These are phyloP conservation scores for Colletotrichum camelliae DNA, from an alignment of 2,329 filamentous ascomycete species.

Conservation along the genomic window DNA sequence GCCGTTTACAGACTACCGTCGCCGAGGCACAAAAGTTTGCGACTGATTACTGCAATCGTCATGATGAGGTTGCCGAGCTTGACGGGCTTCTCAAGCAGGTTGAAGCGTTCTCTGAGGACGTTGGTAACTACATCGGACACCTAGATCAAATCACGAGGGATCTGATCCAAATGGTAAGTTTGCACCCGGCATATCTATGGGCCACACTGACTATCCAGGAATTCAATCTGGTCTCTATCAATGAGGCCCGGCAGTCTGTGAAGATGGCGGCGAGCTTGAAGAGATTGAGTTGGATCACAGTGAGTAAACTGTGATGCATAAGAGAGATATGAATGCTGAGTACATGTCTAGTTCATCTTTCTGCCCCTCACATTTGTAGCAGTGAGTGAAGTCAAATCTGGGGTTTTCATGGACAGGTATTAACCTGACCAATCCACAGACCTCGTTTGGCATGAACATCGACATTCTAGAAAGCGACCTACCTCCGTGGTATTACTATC, in stretches of 20 bases:
- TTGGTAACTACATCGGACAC: not conserved
- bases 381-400: not conserved
- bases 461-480: not conserved
- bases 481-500: not conserved
- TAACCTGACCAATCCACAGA: not conserved
- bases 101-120: not conserved
- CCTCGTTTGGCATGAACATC: not conserved
- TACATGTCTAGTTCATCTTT: not conserved
- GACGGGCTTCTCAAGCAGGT: not conserved
- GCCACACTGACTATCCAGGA: not conserved
- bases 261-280: not conserved
- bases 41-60: not conserved
- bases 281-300: not conserved
- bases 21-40: not conserved
- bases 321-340: accelerated
- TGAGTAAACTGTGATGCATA: not conserved
- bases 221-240: not conserved
- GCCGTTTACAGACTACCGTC: not conserved
- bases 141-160: not conserved
- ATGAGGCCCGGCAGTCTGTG: not conserved
- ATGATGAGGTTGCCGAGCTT: not conserved
- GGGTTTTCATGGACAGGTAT: too few relatives aligned
- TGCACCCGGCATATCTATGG: not conserved
- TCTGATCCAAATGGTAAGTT: not conserved
- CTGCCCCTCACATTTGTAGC: not conserved